These are phyloP conservation scores for Cordyceps javanica DNA, from an alignment of 2,329 filamentous ascomycete species.

Conservation along the genomic window DNA sequence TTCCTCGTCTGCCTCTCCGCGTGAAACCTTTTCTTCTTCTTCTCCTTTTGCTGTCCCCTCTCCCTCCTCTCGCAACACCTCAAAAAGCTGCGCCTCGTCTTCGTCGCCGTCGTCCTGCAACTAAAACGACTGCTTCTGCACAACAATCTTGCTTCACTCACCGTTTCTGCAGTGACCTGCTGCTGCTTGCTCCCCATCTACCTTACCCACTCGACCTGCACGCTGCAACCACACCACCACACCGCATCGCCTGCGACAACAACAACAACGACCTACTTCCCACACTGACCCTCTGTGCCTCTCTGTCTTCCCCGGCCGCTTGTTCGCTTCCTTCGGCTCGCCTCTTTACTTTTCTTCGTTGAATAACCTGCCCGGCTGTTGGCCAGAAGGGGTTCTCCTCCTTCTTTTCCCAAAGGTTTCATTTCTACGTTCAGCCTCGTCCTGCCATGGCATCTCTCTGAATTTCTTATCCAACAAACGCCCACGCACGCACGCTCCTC, in stretches of 20 bases:
- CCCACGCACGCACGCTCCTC: too few relatives aligned
- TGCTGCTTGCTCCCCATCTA: not conserved
- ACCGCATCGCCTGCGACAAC: constrained; percentile 7
- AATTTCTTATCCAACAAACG: not conserved
- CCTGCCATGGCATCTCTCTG: constrained; percentile 3
- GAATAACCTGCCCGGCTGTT: not conserved
- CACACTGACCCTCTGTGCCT: not conserved
- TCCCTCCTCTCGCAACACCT: not conserved
- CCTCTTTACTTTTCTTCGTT: not conserved
- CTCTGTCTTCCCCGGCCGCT: not conserved
- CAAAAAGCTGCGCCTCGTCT: not conserved
- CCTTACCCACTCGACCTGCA: not conserved
- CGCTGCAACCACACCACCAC: constrained; percentile 1
- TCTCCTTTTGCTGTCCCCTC: not conserved
- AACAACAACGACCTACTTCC: not conserved
- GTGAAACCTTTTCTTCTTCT: too few relatives aligned
- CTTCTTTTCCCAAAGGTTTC: not conserved
- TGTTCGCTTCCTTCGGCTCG: not conserved
- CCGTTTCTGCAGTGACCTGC: constrained; percentile 10
- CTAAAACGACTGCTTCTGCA: not conserved
- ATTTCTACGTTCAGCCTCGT: not conserved
- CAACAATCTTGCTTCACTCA: not conserved
- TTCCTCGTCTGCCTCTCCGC: not conserved
- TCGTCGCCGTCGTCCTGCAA: too few relatives aligned
- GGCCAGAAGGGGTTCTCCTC: not conserved